Evolutionary conservation across 306 rosid species (phyloP).

Genomic region (Cucumis melo): DNA sequence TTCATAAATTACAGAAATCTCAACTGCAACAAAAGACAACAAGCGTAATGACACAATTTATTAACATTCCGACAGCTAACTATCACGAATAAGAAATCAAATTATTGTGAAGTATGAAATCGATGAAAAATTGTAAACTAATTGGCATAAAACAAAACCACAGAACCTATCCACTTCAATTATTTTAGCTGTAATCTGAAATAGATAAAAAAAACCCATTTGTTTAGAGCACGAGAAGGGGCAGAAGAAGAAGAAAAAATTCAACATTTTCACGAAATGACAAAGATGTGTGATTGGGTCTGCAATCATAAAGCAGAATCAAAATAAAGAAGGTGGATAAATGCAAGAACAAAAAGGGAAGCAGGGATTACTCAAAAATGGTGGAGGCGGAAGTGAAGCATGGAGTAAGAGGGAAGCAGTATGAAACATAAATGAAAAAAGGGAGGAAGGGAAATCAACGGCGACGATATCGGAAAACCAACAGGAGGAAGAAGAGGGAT

Average conservation of each 20-base stretch:
- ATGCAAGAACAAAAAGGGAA: not conserved
- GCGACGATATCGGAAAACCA: not conserved
- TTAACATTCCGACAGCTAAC: not conserved
- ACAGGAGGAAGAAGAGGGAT: not conserved
- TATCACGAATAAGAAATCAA: not conserved
- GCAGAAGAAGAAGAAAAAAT: not conserved
- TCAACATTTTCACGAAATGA: not conserved
- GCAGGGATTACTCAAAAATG: not conserved
- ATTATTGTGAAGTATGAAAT: not conserved
- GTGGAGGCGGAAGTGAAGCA: not conserved
- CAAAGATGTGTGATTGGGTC: not conserved
- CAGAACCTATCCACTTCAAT: not conserved
- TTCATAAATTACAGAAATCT: not conserved
- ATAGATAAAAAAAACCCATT: not conserved
- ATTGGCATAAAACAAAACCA: not conserved
- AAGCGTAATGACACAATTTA: not conserved
- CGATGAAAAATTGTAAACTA: not conserved
- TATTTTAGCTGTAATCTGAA: not conserved
- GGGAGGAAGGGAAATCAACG: not conserved
- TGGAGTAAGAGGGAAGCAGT: not conserved
- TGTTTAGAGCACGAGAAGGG: not conserved
- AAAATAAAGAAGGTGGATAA: not conserved
- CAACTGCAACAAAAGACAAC: not conserved
- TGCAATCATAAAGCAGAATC: not conserved
- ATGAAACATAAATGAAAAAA: not conserved